Evolutionary conservation across 1,139 yeast genomes (phyloP), one percentile per base, ranked within the genome.

Genomic region (Hansenula anomala): DNA sequence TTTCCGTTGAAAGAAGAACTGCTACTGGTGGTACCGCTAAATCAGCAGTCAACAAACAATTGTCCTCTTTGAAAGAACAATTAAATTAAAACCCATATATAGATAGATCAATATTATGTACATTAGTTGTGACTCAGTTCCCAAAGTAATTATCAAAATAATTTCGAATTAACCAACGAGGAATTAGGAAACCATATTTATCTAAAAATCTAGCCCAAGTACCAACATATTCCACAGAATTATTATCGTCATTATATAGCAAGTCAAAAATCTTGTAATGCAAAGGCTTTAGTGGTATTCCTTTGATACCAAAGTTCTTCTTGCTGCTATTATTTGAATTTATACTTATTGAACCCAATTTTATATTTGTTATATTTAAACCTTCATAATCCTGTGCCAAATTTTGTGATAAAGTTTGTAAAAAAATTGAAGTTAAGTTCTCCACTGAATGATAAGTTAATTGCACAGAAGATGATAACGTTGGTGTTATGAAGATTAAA

Each of bases 21-120:
- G 96, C 97, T 24, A 89, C 80, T 43, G 99, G 99, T 44, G 99
- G 99, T 47, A 89, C 98, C 28, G 96, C 98, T 16, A 87, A 80
- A 63, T 66, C 78, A 25, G 97, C 98, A n/a, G 88, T 92, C 17
- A 59, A 77, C 41, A 73, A 78, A 53, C 98, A 92, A 64, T 69
- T 92, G 46, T 60, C 67, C 3, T 61, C 56, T 40, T 65, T 80
- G 45, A 57, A 62, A 49, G 44, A 58, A 4, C 64, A 63, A 47
- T 46, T 65, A 36, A 37, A 46, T 16, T 49, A 39, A 29, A 31
- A 19, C 20, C 14, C 6, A 12, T n/a, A 29, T 17, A 29, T 29
- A 18, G 10, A 19, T 18, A 8, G 4, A 18, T 12, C 3, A 14
- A 12, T 4, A 19, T 14, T 29, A 29, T 11, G n/a, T 29, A 13